Evolutionary conservation across 1,284 basidiomycete genomes (phyloP), one percentile per base, ranked within the genome.

Genomic region (Sutorius eximius): DNA sequence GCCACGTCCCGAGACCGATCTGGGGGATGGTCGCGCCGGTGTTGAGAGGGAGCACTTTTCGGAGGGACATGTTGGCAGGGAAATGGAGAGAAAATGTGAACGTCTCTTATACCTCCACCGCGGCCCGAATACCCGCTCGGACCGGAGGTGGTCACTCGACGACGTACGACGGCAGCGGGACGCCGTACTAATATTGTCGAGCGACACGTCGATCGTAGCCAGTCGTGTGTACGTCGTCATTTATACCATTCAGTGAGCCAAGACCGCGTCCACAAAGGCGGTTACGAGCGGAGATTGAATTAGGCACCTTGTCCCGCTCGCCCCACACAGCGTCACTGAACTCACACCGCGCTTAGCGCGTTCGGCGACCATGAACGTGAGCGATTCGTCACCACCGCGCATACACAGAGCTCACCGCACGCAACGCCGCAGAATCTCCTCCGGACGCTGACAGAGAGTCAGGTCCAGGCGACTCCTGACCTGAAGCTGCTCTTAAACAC

Each of bases 1-100:
- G 78, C 91, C 91, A 94, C 29, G 91, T 93, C 10, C 91, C 91
- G 41, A 93, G 80, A 44, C 92, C 92, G 64, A 91, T 83, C 72
- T 87, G 82, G 42, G 87, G 87, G 58, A 91, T 74, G 51, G 70
- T 62, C 38, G 73, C 72, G 11, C 81, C 81, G 53, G 73, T 79
- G 56, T 77, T 75, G 60, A 89, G 79, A 15, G 75, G 70, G 59
- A 87, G 49, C n/a, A 68, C 66, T 62, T 82, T 84, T 62, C 74
- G 73, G 62, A 84, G 72, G 34, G 86, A 88, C 87, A 88, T 46
- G 45, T 42, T 12, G 20, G 18, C 0, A 40, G 0, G 22, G 11
- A 49, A 16, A 42, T 13, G 43, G 16, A 22, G 24, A 12, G 5
- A 13, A 34, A 12, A 6, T 4, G 12, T 13, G 11, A 2, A 5